Conservation (phyloP, 2,329 filamentous ascomycete genomes). For the Fusarium torulosum region DNA sequence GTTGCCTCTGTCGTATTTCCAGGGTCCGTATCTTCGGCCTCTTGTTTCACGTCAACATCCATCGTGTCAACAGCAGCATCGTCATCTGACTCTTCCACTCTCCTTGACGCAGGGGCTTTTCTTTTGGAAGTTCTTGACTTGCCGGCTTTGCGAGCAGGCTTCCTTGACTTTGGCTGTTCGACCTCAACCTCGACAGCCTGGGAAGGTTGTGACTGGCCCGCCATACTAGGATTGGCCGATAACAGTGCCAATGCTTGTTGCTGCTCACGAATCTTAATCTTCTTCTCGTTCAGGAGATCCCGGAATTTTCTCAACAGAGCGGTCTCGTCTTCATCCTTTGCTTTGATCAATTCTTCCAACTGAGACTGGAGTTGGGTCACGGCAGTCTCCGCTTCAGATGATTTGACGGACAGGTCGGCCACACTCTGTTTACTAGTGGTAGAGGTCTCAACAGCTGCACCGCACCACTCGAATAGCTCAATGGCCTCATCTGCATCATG, state of each 20-base stretch:
- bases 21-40: constrained; percentile 57
- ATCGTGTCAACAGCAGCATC: constrained; percentile 60
- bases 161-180: constrained; percentile 36
- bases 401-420: constrained; percentile 57
- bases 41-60: constrained; percentile 60
- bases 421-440: constrained; percentile 60
- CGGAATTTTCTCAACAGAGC: constrained; percentile 77
- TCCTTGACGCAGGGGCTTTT: constrained; percentile 58
- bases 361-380: constrained; percentile 71
- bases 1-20: constrained; percentile 58
- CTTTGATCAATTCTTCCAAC: constrained; percentile 73
- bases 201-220: constrained; percentile 47
- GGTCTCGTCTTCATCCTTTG: constrained; percentile 76
- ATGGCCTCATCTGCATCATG: constrained; percentile 70
- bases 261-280: constrained; percentile 81
- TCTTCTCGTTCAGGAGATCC: constrained; percentile 81
- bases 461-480: constrained; percentile 78
- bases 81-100: constrained; percentile 59
- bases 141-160: constrained; percentile 47
- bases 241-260: constrained; percentile 68
- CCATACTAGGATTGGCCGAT: constrained; percentile 56
- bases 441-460: constrained; percentile 65
- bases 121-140: constrained; percentile 63
- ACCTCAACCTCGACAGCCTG: constrained; percentile 30
- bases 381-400: constrained; percentile 64